A percentile compares a stretch with the other conserved stretches of the same genome.
Conservation (phyloP, 2,329 filamentous ascomycete genomes). For the Phyllachora maydis region DNA sequence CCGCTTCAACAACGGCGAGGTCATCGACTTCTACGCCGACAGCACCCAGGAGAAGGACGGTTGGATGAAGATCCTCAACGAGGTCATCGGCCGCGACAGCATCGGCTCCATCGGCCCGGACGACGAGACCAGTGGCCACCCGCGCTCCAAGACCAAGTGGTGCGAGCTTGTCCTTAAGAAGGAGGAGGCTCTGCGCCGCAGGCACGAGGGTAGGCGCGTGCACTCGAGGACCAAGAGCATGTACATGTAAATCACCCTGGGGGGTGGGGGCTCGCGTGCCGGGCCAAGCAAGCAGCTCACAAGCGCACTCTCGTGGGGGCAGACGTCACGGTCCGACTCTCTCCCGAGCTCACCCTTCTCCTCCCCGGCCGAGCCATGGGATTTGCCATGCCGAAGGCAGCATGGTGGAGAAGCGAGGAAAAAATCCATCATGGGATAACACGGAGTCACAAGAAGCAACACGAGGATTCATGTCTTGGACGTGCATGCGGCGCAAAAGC, state of each 20-base stretch:
- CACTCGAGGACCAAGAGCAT: slow-evolving; percentile 39
- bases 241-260: slow-evolving; percentile 27
- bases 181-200: slow-evolving; percentile 35
- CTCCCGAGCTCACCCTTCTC: no score
- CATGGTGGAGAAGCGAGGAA: no score
- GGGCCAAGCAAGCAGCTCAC: no score
- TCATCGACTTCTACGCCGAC: slow-evolving; percentile 97
- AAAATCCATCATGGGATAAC: no score
- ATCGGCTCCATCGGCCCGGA: slow-evolving; percentile 20
- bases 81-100: slow-evolving; percentile 39
- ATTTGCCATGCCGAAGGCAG: no score
- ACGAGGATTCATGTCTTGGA: no score
- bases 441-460: no score
- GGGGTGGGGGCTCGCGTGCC: slow-evolving; percentile 3
- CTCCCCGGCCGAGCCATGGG: no score
- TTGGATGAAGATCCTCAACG: slow-evolving; percentile 79
- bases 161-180: slow-evolving; percentile 45
- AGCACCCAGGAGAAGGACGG: slow-evolving; percentile 70
- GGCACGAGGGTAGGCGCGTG: slow-evolving; percentile 27
- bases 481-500: no score
- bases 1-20: slow-evolving; percentile 92
- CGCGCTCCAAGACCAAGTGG: slow-evolving; percentile 34
- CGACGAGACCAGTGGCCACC: slow-evolving; percentile 18
- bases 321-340: no score
- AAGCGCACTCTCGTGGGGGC: no score